Conservation (phyloP, 352 stramenopile genomes). For the Blastocystis sp. region DNA sequence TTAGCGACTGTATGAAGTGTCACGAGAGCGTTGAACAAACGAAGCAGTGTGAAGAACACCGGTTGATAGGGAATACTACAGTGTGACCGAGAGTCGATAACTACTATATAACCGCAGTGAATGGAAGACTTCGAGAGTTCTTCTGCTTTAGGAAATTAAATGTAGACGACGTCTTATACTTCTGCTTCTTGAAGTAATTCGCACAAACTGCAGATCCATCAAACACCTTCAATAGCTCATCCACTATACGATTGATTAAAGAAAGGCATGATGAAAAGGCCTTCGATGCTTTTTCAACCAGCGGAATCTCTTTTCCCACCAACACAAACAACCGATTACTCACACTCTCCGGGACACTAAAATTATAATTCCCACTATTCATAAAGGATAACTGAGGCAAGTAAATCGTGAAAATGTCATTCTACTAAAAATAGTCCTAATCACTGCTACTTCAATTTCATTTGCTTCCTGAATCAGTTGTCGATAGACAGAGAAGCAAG, state of each 20-base stretch:
- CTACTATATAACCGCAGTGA: background rate
- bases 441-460: background rate
- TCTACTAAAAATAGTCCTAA: background rate
- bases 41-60: constrained; percentile 1
- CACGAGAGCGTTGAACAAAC: background rate
- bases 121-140: background rate
- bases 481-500: background rate
- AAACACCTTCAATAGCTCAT: background rate
- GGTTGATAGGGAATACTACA: background rate
- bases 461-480: background rate
- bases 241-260: background rate
- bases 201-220: background rate
- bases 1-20: constrained; percentile 14
- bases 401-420: background rate
- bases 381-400: constrained; percentile 28
- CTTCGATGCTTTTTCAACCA: background rate
- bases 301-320: constrained; percentile 11
- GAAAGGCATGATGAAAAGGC: background rate
- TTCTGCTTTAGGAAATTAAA: background rate
- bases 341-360: background rate
- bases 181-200: background rate
- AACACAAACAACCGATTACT: background rate
- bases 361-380: background rate
- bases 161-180: background rate
- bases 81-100: background rate